A percentile compares a stretch with the other conserved stretches of the same genome.
These are phyloP conservation scores for Aspergillus proliferans DNA, from an alignment of 2,329 filamentous ascomycete species.

Conservation along the genomic window DNA sequence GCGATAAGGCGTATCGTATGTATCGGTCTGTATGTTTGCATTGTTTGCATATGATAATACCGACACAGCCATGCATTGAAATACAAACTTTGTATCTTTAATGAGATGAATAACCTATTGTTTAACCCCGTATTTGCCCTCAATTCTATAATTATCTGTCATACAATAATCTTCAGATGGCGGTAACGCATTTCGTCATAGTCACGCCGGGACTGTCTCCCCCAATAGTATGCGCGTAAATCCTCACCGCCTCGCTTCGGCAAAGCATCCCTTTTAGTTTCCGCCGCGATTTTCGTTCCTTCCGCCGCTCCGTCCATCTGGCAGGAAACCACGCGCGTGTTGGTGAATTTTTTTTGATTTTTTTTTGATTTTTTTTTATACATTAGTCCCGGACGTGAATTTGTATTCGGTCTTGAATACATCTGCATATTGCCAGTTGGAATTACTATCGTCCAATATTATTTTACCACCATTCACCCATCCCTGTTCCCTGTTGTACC, in stretches of 20 bases:
- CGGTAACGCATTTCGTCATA: not conserved
- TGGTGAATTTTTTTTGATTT: not conserved
- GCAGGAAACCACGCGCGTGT: not conserved
- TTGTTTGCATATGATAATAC: not conserved
- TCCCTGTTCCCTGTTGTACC: not conserved
- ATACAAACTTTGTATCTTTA: too few species aligned
- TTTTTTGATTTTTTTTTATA: not conserved
- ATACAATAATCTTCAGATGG: not conserved
- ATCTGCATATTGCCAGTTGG: too few species aligned
- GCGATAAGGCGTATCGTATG: not conserved
- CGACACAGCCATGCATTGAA: not conserved
- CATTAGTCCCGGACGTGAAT: not conserved
- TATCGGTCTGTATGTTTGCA: not conserved
- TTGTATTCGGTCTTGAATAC: not conserved
- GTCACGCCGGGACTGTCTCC: not conserved
- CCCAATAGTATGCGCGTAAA: not conserved
- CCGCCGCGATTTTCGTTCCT: constrained; percentile 17
- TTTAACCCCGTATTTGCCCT: not conserved
- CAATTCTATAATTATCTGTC: too few species aligned
- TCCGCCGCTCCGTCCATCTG: constrained; percentile 9
- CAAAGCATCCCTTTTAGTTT: constrained; percentile 4
- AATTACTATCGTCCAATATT: not conserved
- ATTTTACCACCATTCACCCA: not conserved
- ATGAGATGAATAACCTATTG: not conserved
- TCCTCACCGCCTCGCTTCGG: constrained; percentile 6